Conservation (phyloP, 768 basidiomycete genomes). For the Cantharellus cinnabarinus region DNA sequence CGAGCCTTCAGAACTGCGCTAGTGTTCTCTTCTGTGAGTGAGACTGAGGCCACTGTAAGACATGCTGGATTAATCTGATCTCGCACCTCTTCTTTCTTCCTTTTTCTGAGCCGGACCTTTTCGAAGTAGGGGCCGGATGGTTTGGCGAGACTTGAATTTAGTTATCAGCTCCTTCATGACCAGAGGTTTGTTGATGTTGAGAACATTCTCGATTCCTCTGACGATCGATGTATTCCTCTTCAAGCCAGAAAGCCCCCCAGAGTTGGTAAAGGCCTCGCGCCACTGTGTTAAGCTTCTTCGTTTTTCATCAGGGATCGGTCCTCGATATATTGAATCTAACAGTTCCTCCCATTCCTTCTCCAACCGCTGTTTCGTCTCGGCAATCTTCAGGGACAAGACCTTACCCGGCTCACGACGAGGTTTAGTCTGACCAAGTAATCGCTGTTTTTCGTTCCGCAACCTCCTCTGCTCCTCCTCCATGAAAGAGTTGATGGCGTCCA, state of each 20-base stretch:
- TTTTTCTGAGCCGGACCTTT: constrained; percentile 2
- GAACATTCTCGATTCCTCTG: too few species aligned
- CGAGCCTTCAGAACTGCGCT: constrained; percentile 15
- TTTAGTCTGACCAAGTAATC: constrained; percentile 8
- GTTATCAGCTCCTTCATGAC: too few species aligned
- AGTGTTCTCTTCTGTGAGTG: not conserved
- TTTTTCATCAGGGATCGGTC: constrained; percentile 17
- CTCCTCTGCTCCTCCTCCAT: not conserved
- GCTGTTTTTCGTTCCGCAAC: not conserved
- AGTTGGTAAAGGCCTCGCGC: constrained; percentile 1
- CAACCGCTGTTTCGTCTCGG: constrained; percentile 35
- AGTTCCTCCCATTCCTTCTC: constrained; percentile 48
- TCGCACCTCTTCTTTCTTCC: not conserved
- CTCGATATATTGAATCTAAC: constrained; percentile 34
- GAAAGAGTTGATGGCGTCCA: not conserved
- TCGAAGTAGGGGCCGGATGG: not conserved
- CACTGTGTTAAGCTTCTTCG: not conserved
- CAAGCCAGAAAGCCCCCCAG: not conserved
- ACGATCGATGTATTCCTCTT: not conserved
- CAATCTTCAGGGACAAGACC: constrained; percentile 39
- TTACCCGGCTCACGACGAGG: constrained; percentile 12
- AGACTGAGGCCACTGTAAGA: not conserved
- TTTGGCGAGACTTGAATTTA: too few species aligned
- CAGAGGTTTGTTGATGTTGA: too few species aligned
- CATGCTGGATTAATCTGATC: not conserved